Base-by-base conservation (phyloP, 2,329 filamentous ascomycete genomes). In the Clonostachys solani region DNA sequence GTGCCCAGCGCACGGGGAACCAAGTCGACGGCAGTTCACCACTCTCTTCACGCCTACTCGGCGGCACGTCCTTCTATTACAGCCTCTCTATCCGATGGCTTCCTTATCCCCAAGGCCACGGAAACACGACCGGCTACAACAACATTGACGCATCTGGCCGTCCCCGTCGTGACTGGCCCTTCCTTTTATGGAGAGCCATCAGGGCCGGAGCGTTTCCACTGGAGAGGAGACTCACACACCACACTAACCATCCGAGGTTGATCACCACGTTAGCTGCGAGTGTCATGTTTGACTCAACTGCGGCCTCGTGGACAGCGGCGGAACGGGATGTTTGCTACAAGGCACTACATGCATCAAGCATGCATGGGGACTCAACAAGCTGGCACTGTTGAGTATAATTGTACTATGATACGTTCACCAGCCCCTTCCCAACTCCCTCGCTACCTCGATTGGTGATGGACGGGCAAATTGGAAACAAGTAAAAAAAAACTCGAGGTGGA, bases 211-310 rank as follows among this genome's bases (percentile, higher is more conserved):
- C 71, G 69, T 46, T 79, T 78, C 52, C 74, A 73, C 43, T 71
- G 64, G 60, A 64, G 66, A 41, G 53, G 71, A 46, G 75, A 80
- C 49, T 58, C 73, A 59, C 71, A 78, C 62, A 57, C 72, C 47
- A 65, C 73, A 41, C 73, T 75, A 59, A 75, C 76, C 40, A 81
- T 72, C 48, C 62, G 64, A 47, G 66, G 69, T 46, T 72, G 65
- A 18, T n/a, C 6, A 15, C 36, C 16, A 8, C 12, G 12, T 18
- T 8, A 4, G 10, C 23, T 10, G 23, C 23, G 5, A 7, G 8
- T 23, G 23, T 23, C 23, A 23, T 23, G 3, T 10, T 29, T 29
- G 23, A 29, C 9, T 29, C 9, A 29, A 10, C 9, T 9, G 23
- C 23, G 10, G 23, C 2, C 23, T 29, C 23, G 5, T 29, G 8